Percentiles rank a stretch among this genome's conserved stretches.
Conservation (phyloP, 106 monocot species). For the Dactylorhiza incarnata region DNA sequence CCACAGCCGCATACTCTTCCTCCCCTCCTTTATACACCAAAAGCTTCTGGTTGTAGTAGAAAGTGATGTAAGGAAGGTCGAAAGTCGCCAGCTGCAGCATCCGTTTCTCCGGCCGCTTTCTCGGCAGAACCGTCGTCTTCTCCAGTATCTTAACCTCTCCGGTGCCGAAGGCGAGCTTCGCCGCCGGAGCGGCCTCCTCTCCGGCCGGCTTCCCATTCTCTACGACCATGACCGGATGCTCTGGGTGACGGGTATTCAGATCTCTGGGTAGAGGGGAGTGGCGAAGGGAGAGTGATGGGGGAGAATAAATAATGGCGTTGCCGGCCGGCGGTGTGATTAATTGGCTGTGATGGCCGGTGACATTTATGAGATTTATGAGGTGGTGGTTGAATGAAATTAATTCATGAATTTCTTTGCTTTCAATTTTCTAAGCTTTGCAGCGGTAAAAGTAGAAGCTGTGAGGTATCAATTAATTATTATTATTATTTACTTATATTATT, state of each 20-base stretch:
- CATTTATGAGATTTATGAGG: neutral
- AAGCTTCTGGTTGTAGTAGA: constrained; percentile 99
- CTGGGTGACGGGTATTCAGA: neutral
- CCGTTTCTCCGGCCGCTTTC: constrained; percentile 13
- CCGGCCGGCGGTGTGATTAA: neutral
- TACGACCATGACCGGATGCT: neutral
- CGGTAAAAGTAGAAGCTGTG: neutral
- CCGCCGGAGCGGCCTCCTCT: neutral
- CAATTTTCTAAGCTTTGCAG: neutral
- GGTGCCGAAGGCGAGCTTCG: neutral
- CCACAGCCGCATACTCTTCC: neutral
- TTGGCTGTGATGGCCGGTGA: neutral
- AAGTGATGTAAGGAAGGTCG: constrained; percentile 95
- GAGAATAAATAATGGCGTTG: neutral
- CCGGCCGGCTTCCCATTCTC: neutral
- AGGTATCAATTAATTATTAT: no score
- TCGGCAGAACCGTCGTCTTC: constrained; percentile 41
- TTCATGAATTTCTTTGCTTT: neutral
- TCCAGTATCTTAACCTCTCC: constrained; percentile 29
- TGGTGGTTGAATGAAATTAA: neutral
- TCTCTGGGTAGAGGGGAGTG: neutral
- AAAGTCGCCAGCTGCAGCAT: constrained; percentile 57
- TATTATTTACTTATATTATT: no score
- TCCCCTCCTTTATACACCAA: constrained; percentile 47
- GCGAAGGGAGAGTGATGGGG: neutral